Evolutionary conservation across 331 rosid genomes (phyloP).

Genomic region (Pyracantha coccinea): DNA sequence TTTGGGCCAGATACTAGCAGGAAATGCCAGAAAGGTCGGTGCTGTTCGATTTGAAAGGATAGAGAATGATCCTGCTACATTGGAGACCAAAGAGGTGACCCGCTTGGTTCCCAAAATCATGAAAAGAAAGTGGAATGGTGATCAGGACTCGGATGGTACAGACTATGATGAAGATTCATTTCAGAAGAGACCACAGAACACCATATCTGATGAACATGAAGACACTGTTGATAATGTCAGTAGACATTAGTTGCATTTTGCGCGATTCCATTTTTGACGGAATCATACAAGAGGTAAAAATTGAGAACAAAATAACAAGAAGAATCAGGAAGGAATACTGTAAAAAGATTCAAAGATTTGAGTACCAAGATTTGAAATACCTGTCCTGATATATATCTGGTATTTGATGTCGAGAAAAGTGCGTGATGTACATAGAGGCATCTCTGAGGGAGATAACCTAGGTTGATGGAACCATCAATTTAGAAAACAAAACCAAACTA

Average conservation of each 20-base stretch:
- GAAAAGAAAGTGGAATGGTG: conserved; percentile 67
- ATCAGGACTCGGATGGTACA: conserved; percentile 37
- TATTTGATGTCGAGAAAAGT: background rate
- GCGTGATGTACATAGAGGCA: background rate
- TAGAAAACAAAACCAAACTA: background rate
- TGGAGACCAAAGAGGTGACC: conserved; percentile 56
- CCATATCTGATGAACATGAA: conserved; percentile 41
- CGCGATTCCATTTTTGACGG: conserved; percentile 37
- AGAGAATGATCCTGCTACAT: conserved; percentile 27
- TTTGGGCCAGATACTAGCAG: conserved; percentile 70
- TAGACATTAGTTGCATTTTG: conserved; percentile 15
- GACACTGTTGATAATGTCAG: conserved; percentile 33
- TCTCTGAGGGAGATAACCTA: conserved; percentile 2
- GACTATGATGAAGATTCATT: conserved; percentile 57
- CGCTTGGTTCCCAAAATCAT: conserved; percentile 71
- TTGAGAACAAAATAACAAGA: conserved; percentile 15
- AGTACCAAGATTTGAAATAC: conserved; percentile 14
- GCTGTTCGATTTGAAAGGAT: conserved; percentile 84
- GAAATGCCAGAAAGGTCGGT: conserved; percentile 94
- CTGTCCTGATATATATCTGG: conserved; percentile 11
- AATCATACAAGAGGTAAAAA: conserved; percentile 29
- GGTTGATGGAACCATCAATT: background rate
- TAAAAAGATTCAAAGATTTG: conserved; percentile 14
- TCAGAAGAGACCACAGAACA: conserved; percentile 37
- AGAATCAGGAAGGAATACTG: conserved; percentile 14